Base-by-base conservation (phyloP, 73 alveolate species). In the Symbiodinium natans region DNA sequence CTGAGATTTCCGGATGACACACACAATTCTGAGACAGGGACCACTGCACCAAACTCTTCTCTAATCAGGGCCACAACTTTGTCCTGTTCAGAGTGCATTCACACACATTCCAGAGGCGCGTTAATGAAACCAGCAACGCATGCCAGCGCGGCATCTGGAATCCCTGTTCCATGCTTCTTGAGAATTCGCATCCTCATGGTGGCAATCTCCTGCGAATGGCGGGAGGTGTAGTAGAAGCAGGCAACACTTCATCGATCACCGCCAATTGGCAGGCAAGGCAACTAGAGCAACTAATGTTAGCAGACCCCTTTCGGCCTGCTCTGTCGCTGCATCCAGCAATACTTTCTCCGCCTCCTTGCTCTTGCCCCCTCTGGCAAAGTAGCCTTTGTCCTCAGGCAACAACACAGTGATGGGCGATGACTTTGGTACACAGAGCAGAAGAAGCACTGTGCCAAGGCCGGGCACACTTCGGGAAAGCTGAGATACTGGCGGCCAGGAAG, bases 21-120 rank as follows among this genome's bases (percentile, higher is more conserved):
- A n/a, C n/a, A n/a, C n/a, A n/a, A n/a, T 25, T 36, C 92, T 31
- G 31, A 73, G 97, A 75, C 48, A 38, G 46, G 17, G 29, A 73
- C 97, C 27, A 73, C 97, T n/a, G 97, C 97, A 90, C 97, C 97
- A 73, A 90, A 90, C 97, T 90, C 97, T 73, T 90, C 97, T 33
- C 88, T 82, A 25, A 90, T 90, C 74, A 90, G 80, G 38, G 74
- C 77, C 52, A 90, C 88, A 15, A 90, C 97, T 73, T 90, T 90
- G 88, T 90, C 97, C 97, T 90, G 38, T 29, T 33, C 40, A 23
- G 5, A 27, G 74, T 8, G 75, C 7, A 40, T 7, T 8, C 33
- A 21, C 33, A 33, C 2, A 11, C 48, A n/a, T 31, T n/a, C 29
- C 43, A 23, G 19, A 29, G 43, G 27, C 73, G 10, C 42, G 92